Conservation (phyloP, 768 basidiomycete genomes). For the Rhodocollybia butyracea region DNA sequence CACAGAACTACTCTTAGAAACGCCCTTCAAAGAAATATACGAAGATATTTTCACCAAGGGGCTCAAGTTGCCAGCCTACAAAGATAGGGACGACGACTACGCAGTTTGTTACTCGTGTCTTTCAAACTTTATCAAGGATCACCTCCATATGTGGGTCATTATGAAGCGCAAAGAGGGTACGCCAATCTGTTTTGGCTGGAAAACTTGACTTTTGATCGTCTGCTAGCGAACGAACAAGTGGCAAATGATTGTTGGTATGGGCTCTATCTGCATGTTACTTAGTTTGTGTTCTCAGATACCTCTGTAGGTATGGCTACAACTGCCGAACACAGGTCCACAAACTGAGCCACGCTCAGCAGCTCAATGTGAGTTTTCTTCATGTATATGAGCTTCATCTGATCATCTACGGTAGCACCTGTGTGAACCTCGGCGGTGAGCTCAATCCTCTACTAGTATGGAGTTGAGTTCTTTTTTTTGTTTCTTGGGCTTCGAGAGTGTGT, state of each 20-base stretch:
- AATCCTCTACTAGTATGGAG: no score
- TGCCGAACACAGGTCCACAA: conserved; percentile 31
- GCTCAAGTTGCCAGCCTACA: conserved; percentile 7
- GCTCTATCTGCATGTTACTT: neutral
- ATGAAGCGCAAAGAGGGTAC: conserved; percentile 10
- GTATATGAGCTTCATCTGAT: neutral
- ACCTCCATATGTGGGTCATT: conserved; percentile 14
- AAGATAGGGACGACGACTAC: conserved; percentile 8
- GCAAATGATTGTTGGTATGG: conserved; percentile 30
- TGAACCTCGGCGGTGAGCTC: conserved; percentile 13
- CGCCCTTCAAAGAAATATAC: conserved; percentile 4
- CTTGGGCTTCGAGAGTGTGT: no score
- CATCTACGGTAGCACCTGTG: conserved; percentile 15
- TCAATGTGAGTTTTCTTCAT: conserved; percentile 22
- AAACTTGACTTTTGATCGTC: neutral
- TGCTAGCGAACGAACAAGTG: conserved; percentile 13
- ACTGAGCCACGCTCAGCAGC: conserved; percentile 18
- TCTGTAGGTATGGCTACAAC: conserved; percentile 29
- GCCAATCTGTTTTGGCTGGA: neutral
- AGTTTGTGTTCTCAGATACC: neutral
- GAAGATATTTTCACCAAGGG: conserved; percentile 4
- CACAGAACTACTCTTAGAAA: neutral
- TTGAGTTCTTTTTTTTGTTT: no score
- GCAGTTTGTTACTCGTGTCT: conserved; percentile 12
- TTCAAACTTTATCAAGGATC: conserved; percentile 4